Evolutionary conservation across 1,284 basidiomycete genomes (phyloP).

Genomic region (Athelia psychrophila): DNA sequence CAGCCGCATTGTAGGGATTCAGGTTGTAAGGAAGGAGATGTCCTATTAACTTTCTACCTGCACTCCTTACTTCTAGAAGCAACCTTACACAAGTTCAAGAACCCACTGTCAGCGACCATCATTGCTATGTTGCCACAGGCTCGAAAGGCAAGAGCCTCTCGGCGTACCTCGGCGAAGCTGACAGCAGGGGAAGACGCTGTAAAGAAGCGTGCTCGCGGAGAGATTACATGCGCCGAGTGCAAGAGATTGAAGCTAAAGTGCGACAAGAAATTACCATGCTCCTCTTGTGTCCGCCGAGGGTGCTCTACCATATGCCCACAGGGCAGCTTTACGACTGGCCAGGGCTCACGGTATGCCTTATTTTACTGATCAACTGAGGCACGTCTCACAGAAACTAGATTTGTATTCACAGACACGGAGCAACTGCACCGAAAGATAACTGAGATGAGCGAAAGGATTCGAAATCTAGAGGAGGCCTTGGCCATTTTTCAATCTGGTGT

Average conservation of each 20-base stretch:
- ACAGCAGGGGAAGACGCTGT: conserved; percentile 49
- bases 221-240: conserved; percentile 56
- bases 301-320: conserved; percentile 56
- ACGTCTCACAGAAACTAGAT: conserved; percentile 31
- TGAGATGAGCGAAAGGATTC: conserved; percentile 72
- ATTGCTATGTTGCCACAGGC: conserved; percentile 16
- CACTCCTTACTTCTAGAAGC: too few relatives aligned
- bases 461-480: conserved; percentile 67
- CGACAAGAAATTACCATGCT: conserved; percentile 46
- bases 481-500: conserved; percentile 60
- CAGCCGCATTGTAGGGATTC: too few relatives aligned
- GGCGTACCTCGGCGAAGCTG: conserved; percentile 39
- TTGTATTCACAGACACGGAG: conserved; percentile 68
- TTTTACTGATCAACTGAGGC: background rate
- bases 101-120: too few relatives aligned
- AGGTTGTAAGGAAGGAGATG: too few relatives aligned
- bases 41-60: too few relatives aligned
- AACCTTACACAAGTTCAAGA: too few relatives aligned
- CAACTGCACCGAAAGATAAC: conserved; percentile 66
- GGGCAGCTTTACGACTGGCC: conserved; percentile 54
- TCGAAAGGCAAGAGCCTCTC: conserved; percentile 20
- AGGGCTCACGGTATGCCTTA: conserved; percentile 44
- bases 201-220: conserved; percentile 47
- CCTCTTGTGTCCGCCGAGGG: conserved; percentile 41
- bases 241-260: conserved; percentile 69